Evolutionary conservation across 192 early-diverging fungal genomes (phyloP), one percentile per base, ranked within the genome.

Genomic region (Kickxella alabastrina): DNA sequence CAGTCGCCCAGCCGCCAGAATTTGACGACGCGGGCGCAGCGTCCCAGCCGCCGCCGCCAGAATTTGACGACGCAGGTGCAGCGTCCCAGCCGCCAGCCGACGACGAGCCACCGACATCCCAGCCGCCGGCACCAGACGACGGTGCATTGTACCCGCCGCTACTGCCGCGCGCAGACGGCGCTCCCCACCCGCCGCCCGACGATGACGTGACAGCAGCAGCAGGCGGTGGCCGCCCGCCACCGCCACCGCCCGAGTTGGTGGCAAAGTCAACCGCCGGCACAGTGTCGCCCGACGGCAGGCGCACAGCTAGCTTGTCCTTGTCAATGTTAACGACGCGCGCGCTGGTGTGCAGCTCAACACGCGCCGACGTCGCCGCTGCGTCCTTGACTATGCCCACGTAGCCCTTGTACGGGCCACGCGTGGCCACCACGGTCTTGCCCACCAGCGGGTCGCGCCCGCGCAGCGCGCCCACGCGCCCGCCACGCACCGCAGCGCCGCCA

Each of bases 321-420:
- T 85, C 83, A 2, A 97, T 85, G n/a, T 75, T 87, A 22, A 99
- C 79, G 18, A 90, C 79, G 10, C 82, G 78, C 21, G 82, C 83
- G 60, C 87, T 92, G 22, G 94, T 95, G 68, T 97, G 94, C 21
- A 99, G 79, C 68, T 97, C 93, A 5, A 99, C 87, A 21, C 94
- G 82, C 6, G 85, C 90, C 32, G 70, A 63, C 8, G 57, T 62
- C 43, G 88, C 87, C 0, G 80, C 78, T 0, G 85, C 80, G 29
- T 95, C 93, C 59, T 95, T 96, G 26, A 94, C 92, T 46, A 97
- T 92, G 15, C 97, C 97, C 15, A 94, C 69, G 65, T 95, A 99
- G n/a, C 94, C 93, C 63, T 99, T 99, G 80, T 89, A 91, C 12
- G 90, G 88, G 9, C 97, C 97, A 23, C 83, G 79, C 10, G 80